Base-by-base conservation (phyloP, 768 basidiomycete genomes). In the Hebeloma cylindrosporum region DNA sequence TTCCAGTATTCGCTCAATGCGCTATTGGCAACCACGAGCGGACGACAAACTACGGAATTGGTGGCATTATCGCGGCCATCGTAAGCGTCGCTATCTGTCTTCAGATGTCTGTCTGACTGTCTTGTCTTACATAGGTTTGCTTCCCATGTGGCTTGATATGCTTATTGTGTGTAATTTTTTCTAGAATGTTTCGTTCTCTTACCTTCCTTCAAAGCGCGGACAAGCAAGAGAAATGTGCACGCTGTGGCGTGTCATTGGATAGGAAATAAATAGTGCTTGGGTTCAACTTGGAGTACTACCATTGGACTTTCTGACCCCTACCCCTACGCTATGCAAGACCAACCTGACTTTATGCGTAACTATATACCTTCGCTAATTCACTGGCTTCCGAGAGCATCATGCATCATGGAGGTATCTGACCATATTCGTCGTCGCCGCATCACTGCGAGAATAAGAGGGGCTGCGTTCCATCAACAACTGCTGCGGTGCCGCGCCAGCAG, bases 101-200 rank as follows among this genome's bases (percentile, higher is more conserved):
- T 18, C 13, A 21, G n/a, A 16, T 3, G 9, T 11, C 18, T 35
- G 35, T 21, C 26, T 9, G 5, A n/a, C 23, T 9, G 37, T 14
- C 10, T 41, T 21, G 23, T 44, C n/a, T 3, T 7, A 5, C 34
- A 27, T 11, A 60, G 52, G 17, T 56, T 13, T 57, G 58, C 41
- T 61, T 61, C 45, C 60, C 60, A 9, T 52, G 58, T n/a, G 60
- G 58, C 8, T 38, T 61, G 35, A 36, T 59, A 3, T 57, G 58
- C 33, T 35, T 60, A 25, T 50, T 57, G 53, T 59, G 38, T 25
- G 53, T 49, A 14, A 23, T 35, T 28, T 21, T 34, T 7, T 18
- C 3, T 16, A 3, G 29, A 4, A 23, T 6, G 16, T 2, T 18
- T 22, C 36, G n/a, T 35, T 36, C 6, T 27, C 27, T 39, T 25